Base-by-base conservation (phyloP, 768 basidiomycete species). In the Mycena kentingensis region DNA sequence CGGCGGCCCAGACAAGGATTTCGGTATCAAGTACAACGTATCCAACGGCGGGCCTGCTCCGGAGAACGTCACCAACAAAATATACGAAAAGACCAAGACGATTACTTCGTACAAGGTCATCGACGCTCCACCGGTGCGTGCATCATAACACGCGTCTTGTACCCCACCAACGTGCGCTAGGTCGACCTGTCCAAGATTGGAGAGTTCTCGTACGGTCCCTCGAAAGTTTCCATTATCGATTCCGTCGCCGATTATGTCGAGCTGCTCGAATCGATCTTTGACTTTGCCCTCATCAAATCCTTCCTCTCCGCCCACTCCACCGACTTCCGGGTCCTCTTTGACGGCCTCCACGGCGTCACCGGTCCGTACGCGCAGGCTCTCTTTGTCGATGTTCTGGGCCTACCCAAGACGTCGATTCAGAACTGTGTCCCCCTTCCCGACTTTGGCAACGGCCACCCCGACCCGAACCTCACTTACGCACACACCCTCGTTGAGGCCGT, bases 11-110 rank as follows among this genome's bases (percentile, higher is more conserved):
- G 82, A 93, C 66, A 88, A 90, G 63, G 97, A 99, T 72, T 99
- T 98, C 69, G 97, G 97, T 42, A 98, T 99, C 83, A 98, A 99
- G 74, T 99, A 97, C 78, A 99, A 99, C 71, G 89, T 93, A 42
- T 87, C 88, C 32, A 99, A 99, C 63, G 97, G 97, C 55, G 97
- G 97, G 3, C 96, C 97, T 18, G 97, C 97, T 19, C 94, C 97
- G 0, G 97, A 99, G 74, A 84, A 78, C 65, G 87, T 99, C 52
- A 99, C 97, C n/a, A 80, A 99, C 75, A 87, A 85, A 74, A 98
- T 99, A 58, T 96, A 80, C 68, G 93, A 91, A 66, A 86, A 83
- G 71, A 93, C 93, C 49, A 96, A 92, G 80, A 82, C 82, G 13
- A 91, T 98, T 67, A 70, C 77, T 55, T 82, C 72, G 47, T 99